Conservation (phyloP, 2,329 filamentous ascomycete genomes). For the Apiospora phragmitis region DNA sequence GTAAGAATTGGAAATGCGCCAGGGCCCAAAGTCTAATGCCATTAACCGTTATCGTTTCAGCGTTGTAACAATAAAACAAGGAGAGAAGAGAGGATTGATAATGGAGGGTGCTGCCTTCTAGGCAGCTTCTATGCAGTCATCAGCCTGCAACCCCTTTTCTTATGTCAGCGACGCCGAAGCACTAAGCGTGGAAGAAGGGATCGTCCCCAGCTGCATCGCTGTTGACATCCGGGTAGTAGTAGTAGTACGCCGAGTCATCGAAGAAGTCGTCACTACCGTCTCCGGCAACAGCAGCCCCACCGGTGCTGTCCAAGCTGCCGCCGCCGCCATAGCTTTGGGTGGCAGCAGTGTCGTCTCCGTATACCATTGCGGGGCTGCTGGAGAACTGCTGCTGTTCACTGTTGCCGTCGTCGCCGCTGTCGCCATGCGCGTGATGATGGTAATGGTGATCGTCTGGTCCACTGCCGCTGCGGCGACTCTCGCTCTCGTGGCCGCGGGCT, state of each 20-base stretch:
- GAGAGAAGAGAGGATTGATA: not conserved
- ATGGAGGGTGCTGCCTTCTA: not conserved
- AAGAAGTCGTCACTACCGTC: constrained; percentile 10
- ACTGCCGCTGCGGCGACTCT: constrained; percentile 37
- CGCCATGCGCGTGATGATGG: not conserved
- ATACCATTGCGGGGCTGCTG: not conserved
- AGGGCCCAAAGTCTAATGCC: not conserved
- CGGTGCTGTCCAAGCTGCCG: not conserved
- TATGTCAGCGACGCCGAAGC: not conserved
- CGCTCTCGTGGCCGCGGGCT: constrained; percentile 49
- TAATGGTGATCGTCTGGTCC: not conserved
- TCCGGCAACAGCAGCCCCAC: not conserved
- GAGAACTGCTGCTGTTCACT: not conserved
- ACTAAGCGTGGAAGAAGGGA: not conserved
- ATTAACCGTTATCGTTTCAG: not conserved
- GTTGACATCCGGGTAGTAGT: constrained; percentile 8
- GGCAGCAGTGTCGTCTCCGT: not conserved
- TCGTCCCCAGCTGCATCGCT: not conserved
- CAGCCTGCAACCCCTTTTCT: not conserved
- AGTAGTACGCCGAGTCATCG: constrained; percentile 10
- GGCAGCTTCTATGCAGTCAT: not conserved
- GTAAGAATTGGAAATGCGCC: not conserved
- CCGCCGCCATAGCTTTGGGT: constrained; percentile 8
- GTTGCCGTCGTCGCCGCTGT: not conserved
- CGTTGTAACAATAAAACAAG: not conserved